A percentile compares a stretch with the other conserved stretches of the same genome.
These are phyloP conservation scores for Baorangia bicolor DNA, from an alignment of 768 basidiomycete species.

Conservation along the genomic window DNA sequence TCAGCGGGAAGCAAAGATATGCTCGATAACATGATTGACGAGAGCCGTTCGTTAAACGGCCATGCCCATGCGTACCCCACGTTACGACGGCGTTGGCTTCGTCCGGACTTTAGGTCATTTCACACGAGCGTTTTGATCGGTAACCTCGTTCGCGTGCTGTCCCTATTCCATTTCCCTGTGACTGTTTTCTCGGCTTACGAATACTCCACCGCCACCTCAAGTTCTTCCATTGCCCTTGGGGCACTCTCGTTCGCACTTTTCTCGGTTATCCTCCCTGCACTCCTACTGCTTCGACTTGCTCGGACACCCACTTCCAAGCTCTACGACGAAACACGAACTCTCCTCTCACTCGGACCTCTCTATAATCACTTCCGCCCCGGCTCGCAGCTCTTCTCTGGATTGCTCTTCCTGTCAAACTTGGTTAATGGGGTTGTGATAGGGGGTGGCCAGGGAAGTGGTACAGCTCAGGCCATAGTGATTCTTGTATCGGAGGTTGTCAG, in stretches of 20 bases:
- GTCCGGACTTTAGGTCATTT: slow-evolving; percentile 70
- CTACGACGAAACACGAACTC: slow-evolving; percentile 91
- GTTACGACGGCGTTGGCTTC: slow-evolving; percentile 34
- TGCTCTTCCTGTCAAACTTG: slow-evolving; percentile 81
- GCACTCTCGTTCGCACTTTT: slow-evolving; percentile 78
- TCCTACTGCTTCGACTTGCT: slow-evolving; percentile 75
- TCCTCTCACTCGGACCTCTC: slow-evolving; percentile 86
- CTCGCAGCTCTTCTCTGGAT: slow-evolving; percentile 82
- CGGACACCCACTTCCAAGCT: slow-evolving; percentile 84
- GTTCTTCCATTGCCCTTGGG: slow-evolving; percentile 72
- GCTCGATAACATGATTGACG: slow-evolving; percentile 37
- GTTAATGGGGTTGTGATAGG: slow-evolving; percentile 84
- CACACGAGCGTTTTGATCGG: slow-evolving; percentile 82
- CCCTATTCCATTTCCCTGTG: slow-evolving; percentile 93
- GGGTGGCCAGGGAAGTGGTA: slow-evolving; percentile 86
- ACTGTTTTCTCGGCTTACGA: slow-evolving; percentile 86
- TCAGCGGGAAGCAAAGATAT: slow-evolving; percentile 52
- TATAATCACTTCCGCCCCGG: slow-evolving; percentile 95
- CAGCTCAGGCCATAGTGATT: slow-evolving; percentile 88
- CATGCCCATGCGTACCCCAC: slow-evolving; percentile 22
- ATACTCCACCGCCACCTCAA: slow-evolving; percentile 44
- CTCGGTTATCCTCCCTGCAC: slow-evolving; percentile 72
- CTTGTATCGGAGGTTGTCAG: slow-evolving; percentile 85
- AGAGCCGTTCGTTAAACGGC: slow-evolving; percentile 30
- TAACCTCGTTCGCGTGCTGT: slow-evolving; percentile 86